These are phyloP conservation scores for Fusarium liriodendri DNA, from an alignment of 2,329 filamentous ascomycete species.

Conservation along the genomic window DNA sequence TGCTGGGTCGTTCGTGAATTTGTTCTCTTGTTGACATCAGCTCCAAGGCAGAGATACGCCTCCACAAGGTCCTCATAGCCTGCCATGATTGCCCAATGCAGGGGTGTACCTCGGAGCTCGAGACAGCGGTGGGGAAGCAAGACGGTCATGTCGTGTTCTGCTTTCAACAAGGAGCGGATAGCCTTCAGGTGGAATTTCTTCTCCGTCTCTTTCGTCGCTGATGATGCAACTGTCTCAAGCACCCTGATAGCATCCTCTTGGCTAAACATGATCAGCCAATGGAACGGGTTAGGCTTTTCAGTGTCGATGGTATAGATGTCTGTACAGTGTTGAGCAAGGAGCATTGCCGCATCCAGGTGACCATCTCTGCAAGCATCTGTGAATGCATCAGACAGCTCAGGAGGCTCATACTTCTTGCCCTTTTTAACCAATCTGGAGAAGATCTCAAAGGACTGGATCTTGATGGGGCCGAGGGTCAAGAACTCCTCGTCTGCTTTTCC, in stretches of 20 bases:
- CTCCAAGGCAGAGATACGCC: neutral
- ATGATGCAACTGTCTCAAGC: neutral
- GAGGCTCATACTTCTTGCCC: neutral
- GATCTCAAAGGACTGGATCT: neutral
- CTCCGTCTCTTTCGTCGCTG: neutral
- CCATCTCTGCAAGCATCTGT: constrained; percentile 1
- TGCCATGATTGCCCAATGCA: neutral
- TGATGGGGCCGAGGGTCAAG: neutral
- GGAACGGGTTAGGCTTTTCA: neutral
- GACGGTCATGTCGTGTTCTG: neutral
- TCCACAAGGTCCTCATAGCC: neutral
- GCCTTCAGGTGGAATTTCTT: neutral
- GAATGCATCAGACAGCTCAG: neutral
- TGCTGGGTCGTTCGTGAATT: neutral
- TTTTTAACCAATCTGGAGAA: neutral
- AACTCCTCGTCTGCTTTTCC: neutral
- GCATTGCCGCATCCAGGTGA: neutral
- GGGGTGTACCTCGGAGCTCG: neutral
- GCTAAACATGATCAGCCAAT: constrained; percentile 9
- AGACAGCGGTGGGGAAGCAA: constrained; percentile 2
- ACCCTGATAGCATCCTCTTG: neutral
- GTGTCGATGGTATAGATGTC: neutral
- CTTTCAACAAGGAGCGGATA: neutral
- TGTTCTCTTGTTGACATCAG: neutral
- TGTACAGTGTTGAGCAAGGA: neutral